Evolutionary conservation across 306 rosid species (phyloP).

Genomic region (Amphicarpaea edgeworthii): DNA sequence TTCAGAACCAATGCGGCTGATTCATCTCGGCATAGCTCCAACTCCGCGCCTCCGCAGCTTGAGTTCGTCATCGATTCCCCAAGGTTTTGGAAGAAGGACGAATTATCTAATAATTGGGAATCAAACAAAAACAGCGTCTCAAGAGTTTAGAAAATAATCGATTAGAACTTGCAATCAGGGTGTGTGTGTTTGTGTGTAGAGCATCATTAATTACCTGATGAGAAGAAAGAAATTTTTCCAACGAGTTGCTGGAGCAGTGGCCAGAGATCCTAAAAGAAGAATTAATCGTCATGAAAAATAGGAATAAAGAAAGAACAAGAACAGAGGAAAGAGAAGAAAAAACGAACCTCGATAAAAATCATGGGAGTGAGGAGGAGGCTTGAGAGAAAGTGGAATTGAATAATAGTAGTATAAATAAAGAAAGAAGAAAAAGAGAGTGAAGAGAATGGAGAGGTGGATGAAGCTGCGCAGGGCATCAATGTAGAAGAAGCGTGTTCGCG

Average conservation of each 20-base stretch:
- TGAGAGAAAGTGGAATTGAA: too few species aligned
- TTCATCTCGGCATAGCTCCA: conserved; percentile 71
- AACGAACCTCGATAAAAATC: too few species aligned
- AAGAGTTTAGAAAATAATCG: not conserved
- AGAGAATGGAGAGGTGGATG: too few species aligned
- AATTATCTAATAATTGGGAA: conserved; percentile 36
- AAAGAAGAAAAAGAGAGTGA: too few species aligned
- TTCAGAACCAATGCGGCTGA: conserved; percentile 73
- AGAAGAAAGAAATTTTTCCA: conserved; percentile 37
- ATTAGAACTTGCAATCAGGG: too few species aligned
- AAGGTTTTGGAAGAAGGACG: conserved; percentile 49
- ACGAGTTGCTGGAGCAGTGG: conserved; percentile 54
- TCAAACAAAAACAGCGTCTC: conserved; percentile 32
- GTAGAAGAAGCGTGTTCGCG: too few species aligned
- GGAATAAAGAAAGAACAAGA: not conserved
- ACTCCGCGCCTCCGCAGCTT: conserved; percentile 55
- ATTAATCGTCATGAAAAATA: not conserved
- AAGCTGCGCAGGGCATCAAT: too few species aligned
- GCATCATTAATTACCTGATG: conserved; percentile 59
- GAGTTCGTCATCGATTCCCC: conserved; percentile 64
- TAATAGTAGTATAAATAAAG: too few species aligned
- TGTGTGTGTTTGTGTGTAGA: too few species aligned
- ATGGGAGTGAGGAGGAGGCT: too few species aligned
- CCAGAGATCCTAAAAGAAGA: conserved; percentile 67
- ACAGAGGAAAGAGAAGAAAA: conserved; percentile 14